Base-by-base conservation (phyloP, 352 stramenopile genomes). In the Peronospora destructor region DNA sequence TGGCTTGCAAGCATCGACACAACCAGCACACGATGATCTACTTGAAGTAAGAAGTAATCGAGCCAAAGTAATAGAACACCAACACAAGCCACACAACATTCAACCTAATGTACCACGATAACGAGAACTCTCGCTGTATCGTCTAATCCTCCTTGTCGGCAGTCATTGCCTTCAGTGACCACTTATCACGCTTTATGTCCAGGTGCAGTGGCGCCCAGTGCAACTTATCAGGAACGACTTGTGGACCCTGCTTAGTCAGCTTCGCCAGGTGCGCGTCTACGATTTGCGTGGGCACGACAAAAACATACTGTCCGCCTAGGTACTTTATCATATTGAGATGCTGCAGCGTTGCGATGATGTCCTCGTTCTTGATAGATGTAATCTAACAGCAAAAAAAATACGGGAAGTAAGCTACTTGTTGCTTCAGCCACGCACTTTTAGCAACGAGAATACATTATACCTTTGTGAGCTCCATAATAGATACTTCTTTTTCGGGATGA, bases 321-420 rank as follows among this genome's bases (percentile, higher is more conserved):
- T 98, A 97, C 63, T 98, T 97, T 56, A 99, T 97, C 79, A 99
- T 97, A 63, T 98, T 97, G 41, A 99, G 73, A 52, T 88, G 86
- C 62, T 98, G 92, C 47, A 99, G 78, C 37, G 97, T 99, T 13
- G 80, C 94, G 45, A 99, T 97, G 34, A 99, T 97, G 70, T 99
- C 96, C 59, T 99, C 97, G 43, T 92, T 95, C 74, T 98, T 98
- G 66, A 89, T 92, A 11, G 73, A 90, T 25, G 78, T 93, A 56
- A 90, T 57, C 68, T 82, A 39, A 21, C 32, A 55, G 7, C 0
- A 44, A 49, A 21, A 49, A 21, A 37, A 38, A 28, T 4, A 25
- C 9, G 11, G 42, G 17, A 30, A 29, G 2, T 46, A 28, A 53
- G 35, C 2, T 28, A 29, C 37, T 43, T 33, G 7, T 9, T 42